Evolutionary conservation across 352 stramenopile species (phyloP), one percentile per base, ranked within the genome.

Genomic region (Pilasporangium apinafurcum): DNA sequence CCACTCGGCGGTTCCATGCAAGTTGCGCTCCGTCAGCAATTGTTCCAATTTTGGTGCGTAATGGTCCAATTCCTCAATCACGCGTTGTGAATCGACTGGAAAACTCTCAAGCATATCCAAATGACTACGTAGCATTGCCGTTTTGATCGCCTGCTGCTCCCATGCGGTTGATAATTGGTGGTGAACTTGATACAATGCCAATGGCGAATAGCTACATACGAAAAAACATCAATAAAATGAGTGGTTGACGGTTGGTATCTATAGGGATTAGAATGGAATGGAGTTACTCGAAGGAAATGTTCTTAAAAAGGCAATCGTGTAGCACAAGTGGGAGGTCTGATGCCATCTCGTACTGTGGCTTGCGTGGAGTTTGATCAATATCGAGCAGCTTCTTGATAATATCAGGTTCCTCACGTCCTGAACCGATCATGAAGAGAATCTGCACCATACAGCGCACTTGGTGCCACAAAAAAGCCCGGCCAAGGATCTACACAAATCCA

Each of bases 381-480:
- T 99, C 86, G 14, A 99, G 67, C 21, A 99, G 68, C 27, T 81
- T 56, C 20, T 78, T 51, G 16, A 99, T 73, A 16, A 98, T 68
- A 6, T 62, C 56, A 0, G 95, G 87, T n/a, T 81, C 48, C 61
- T 99, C 97, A 20, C 84, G 73, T 25, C 86, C 76, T 12, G 83
- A 72, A 8, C 96, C 97, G 33, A 99, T 79, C 25, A 98, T 62
- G 56, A 99, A 98, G 10, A 99, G 59, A 21, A 99, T 76, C 4
- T 95, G 71, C 26, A 98, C 94, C 68, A 99, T 98, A 65, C 94
- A 99, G 28, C 97, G 90, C 53, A 99, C 97, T 68, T 99, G 97
- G 75, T 99, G 97, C 97, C 97, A 99, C 45, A 99, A 56, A 61
- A 99, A 99, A 13, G 96, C 96, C 51, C 95, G 85, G 1, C 96